phyloP scores from a whole-genome alignment of 345 rosid species.

The Salix viminalis region DNA sequence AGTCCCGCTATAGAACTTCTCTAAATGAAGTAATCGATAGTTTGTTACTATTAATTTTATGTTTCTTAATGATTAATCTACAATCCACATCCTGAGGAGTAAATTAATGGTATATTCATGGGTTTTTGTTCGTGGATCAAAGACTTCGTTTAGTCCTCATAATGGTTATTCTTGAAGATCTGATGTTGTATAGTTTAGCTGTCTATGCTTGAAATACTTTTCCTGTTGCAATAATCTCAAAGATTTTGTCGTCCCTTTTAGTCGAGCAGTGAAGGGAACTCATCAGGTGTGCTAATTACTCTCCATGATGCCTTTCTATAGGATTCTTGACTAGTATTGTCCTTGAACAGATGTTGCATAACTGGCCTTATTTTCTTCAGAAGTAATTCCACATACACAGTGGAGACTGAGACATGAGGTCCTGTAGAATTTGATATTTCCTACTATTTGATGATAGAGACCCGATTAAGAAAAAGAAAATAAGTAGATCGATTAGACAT shows the following conservation, averaged over 20 bases:
- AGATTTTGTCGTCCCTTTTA: not conserved
- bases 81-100: not conserved
- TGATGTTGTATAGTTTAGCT: not conserved
- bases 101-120: not conserved
- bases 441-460: too few relatives aligned
- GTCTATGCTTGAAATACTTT: not conserved
- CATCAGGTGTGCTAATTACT: not conserved
- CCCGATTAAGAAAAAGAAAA: not conserved
- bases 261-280: not conserved
- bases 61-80: not conserved
- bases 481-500: not conserved
- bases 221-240: not conserved
- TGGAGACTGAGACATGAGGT: not conserved
- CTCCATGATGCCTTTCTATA: not conserved
- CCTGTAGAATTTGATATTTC: not conserved
- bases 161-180: not conserved
- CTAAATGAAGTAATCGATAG: not conserved
- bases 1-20: not conserved
- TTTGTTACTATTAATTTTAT: not conserved
- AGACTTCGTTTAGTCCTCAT: not conserved
- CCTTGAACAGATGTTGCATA: not conserved
- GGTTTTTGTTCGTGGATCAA: not conserved
- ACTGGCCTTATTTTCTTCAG: not conserved
- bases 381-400: not conserved
- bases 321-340: not conserved